These are phyloP conservation scores for Talaromyces atroroseus DNA, from an alignment of 2,329 filamentous ascomycete species.

Conservation along the genomic window DNA sequence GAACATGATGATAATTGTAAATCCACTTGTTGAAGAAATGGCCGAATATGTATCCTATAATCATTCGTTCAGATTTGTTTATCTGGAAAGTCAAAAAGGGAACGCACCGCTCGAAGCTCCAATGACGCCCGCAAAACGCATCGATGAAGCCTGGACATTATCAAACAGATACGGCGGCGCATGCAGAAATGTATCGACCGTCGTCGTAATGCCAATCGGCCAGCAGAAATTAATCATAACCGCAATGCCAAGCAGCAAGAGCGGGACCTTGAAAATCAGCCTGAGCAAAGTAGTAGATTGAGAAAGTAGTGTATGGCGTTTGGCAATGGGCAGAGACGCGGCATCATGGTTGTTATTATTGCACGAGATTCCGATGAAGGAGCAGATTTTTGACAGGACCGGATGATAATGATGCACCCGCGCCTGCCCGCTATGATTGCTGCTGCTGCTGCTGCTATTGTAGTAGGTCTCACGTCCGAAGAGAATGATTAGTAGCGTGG, in stretches of 20 bases:
- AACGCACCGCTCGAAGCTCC: slow-evolving; percentile 26
- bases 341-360: slow-evolving; percentile 21
- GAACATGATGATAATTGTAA: slow-evolving; percentile 18
- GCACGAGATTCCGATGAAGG: slow-evolving; percentile 30
- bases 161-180: slow-evolving; percentile 31
- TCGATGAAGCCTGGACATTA: slow-evolving; percentile 30
- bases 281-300: slow-evolving; percentile 21
- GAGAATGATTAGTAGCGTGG: slow-evolving; percentile 28
- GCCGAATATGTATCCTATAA: slow-evolving; percentile 27
- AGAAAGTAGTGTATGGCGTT: slow-evolving; percentile 19
- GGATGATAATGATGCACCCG: slow-evolving; percentile 14
- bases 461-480: slow-evolving; percentile 34
- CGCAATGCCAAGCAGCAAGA: slow-evolving; percentile 26
- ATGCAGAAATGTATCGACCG: slow-evolving; percentile 30
- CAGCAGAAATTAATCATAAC: slow-evolving; percentile 34
- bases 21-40: slow-evolving; percentile 34
- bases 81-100: background rate
- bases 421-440: background rate
- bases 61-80: background rate
- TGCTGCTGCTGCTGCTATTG: slow-evolving; percentile 11
- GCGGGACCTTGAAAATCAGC: slow-evolving; percentile 28
- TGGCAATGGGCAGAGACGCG: slow-evolving; percentile 26
- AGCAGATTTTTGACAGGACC: slow-evolving; percentile 8
- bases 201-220: slow-evolving; percentile 36
- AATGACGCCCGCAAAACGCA: slow-evolving; percentile 33